Evolutionary conservation across 805 yeast genomes (phyloP).

Genomic region (Wickerhamomyces rabaulensis): DNA sequence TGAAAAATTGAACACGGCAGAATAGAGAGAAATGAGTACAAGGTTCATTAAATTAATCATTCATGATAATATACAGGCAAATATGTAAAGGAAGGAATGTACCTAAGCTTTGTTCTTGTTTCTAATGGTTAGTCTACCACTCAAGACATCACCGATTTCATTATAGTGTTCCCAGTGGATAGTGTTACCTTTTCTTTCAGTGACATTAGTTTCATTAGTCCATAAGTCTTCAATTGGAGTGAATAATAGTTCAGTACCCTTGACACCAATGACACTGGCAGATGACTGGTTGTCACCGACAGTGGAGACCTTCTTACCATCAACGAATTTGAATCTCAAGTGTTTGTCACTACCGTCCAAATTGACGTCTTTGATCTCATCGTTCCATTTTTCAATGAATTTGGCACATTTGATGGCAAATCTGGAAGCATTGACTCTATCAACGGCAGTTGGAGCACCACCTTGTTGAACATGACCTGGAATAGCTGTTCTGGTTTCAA

Average conservation of each 20-base stretch:
- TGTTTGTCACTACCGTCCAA: conserved; percentile 35
- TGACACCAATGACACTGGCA: conserved; percentile 60
- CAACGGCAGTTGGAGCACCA: conserved; percentile 90
- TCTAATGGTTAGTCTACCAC: conserved; percentile 60
- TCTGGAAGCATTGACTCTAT: conserved; percentile 83
- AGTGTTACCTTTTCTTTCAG: conserved; percentile 58
- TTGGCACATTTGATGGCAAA: conserved; percentile 86
- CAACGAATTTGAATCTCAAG: conserved; percentile 46
- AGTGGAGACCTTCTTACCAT: conserved; percentile 43
- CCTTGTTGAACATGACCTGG: conserved; percentile 99
- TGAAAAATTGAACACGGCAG: no score
- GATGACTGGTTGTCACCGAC: conserved; percentile 36
- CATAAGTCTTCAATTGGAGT: conserved; percentile 52
- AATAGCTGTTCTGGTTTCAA: conserved; percentile 89
- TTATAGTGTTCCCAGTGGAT: conserved; percentile 66
- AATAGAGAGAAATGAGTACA: no score
- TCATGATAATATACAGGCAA: neutral
- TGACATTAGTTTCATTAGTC: conserved; percentile 54
- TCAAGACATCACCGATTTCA: conserved; percentile 59
- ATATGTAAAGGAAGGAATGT: neutral
- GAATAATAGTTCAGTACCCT: conserved; percentile 59
- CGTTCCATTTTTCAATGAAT: conserved; percentile 68
- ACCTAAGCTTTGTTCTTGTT: conserved; percentile 20
- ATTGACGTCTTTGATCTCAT: conserved; percentile 26
- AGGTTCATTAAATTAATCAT: neutral